Percentiles rank a stretch among this genome's conserved stretches.
Conservation (phyloP, 768 basidiomycete genomes). For the Cystofilobasidium capitatum region DNA sequence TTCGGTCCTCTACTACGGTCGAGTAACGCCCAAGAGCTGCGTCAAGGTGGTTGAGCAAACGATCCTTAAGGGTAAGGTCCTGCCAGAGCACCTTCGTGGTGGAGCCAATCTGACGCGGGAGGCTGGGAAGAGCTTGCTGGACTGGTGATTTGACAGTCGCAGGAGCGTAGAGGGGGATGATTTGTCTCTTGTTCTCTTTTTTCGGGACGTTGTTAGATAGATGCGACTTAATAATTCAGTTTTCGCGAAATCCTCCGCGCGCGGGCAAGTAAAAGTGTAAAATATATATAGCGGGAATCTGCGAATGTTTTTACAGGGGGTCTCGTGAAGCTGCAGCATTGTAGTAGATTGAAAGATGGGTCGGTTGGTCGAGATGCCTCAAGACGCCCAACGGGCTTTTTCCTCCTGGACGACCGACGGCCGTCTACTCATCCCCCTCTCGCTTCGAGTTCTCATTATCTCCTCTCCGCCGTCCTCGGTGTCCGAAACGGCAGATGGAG, state of each 20-base stretch:
- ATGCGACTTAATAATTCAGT: too few relatives aligned
- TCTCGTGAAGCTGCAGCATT: too few relatives aligned
- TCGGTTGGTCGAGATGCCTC: background rate
- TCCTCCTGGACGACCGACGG: background rate
- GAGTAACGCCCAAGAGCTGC: constrained; percentile 82
- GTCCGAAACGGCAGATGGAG: background rate
- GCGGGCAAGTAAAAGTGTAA: too few relatives aligned
- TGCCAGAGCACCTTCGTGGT: constrained; percentile 75
- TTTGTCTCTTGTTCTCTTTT: too few relatives aligned
- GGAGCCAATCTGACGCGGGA: constrained; percentile 58
- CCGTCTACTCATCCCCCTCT: background rate
- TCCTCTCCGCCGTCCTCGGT: background rate
- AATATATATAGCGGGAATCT: too few relatives aligned
- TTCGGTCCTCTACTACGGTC: constrained; percentile 83
- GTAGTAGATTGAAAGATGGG: background rate
- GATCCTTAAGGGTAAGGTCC: constrained; percentile 68
- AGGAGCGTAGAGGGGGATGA: too few relatives aligned
- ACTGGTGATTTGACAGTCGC: too few relatives aligned
- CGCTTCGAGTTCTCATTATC: background rate
- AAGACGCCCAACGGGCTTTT: too few relatives aligned
- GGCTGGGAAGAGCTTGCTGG: constrained; percentile 32
- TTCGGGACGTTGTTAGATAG: too few relatives aligned
- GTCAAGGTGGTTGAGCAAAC: constrained; percentile 54
- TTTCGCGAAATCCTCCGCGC: too few relatives aligned
- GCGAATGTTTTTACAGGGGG: too few relatives aligned